Conservation (phyloP, 139 green algal species). For the Asterochloris erici region DNA sequence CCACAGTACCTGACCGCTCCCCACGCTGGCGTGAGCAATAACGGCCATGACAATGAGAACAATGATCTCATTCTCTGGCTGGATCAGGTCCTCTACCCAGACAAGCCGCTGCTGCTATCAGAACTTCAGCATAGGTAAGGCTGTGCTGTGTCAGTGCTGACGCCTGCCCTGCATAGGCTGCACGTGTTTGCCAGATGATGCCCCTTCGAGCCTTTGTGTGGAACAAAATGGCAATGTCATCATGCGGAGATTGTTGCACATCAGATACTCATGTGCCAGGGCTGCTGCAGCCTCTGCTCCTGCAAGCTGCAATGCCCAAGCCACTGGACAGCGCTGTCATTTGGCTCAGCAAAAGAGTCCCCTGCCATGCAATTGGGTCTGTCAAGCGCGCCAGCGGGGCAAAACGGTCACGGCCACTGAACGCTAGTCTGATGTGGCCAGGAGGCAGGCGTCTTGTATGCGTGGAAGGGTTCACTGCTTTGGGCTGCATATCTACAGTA, state of each 20-base stretch:
- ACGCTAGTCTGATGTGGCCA: too few species aligned
- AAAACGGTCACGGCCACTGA: too few species aligned
- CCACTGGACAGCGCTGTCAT: background rate
- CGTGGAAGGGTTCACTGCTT: too few species aligned
- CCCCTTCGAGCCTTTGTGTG: background rate
- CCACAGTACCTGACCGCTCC: slow-evolving; percentile 69
- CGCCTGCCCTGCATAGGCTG: slow-evolving; percentile 4
- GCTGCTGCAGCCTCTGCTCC: too few species aligned
- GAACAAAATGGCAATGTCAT: background rate
- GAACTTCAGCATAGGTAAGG: background rate
- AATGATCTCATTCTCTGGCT: slow-evolving; percentile 84
- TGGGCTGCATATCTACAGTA: too few species aligned
- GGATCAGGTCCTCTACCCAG: slow-evolving; percentile 40
- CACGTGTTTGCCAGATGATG: slow-evolving; percentile 3
- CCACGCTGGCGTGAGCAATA: slow-evolving; percentile 49
- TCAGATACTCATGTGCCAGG: background rate
- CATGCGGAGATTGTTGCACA: background rate
- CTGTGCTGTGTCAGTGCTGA: background rate
- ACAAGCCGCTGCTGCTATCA: background rate
- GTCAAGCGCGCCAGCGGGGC: too few species aligned
- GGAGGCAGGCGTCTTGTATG: too few species aligned
- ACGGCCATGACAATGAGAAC: slow-evolving; percentile 83
- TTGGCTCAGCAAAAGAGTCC: background rate
- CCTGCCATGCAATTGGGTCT: too few species aligned
- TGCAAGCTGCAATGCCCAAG: too few species aligned